phyloP scores from a whole-genome alignment of 768 basidiomycete species.

The Tulasnella sp. region DNA sequence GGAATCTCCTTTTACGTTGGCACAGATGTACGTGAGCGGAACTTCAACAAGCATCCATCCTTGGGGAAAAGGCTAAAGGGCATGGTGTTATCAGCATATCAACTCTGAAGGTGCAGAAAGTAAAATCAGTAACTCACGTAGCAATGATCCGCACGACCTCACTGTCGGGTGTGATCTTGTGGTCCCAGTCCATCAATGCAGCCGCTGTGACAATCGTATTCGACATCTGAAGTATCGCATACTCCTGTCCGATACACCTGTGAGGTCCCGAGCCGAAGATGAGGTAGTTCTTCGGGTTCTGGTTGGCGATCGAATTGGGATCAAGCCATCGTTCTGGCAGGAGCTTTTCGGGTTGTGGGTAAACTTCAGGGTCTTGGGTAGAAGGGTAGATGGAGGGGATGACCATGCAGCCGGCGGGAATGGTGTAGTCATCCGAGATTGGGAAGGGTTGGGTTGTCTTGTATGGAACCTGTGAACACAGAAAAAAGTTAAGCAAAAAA shows the following conservation, averaged over 20 bases:
- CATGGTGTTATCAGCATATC: background rate
- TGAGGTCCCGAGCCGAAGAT: constrained; percentile 93
- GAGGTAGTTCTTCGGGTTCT: constrained; percentile 88
- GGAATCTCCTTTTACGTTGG: too few relatives aligned
- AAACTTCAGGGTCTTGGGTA: constrained; percentile 78
- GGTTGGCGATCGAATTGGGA: constrained; percentile 59
- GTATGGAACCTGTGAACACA: constrained; percentile 70
- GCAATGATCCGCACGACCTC: constrained; percentile 87
- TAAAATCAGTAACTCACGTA: constrained; percentile 35
- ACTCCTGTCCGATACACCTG: constrained; percentile 85
- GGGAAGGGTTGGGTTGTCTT: constrained; percentile 81
- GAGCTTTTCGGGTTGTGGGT: constrained; percentile 75
- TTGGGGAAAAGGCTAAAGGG: constrained; percentile 65
- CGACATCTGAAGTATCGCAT: constrained; percentile 83
- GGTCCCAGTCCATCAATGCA: constrained; percentile 74
- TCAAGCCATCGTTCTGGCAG: constrained; percentile 91
- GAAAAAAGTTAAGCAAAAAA: constrained; percentile 18
- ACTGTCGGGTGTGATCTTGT: constrained; percentile 67
- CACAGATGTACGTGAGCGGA: constrained; percentile 69
- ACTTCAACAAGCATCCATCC: constrained; percentile 75
- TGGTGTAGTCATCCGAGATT: constrained; percentile 82
- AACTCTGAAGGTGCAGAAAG: background rate
- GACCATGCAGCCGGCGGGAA: constrained; percentile 83
- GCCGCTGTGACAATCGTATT: constrained; percentile 76
- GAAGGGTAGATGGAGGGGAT: constrained; percentile 92